phyloP scores from a whole-genome alignment of 805 yeast genomes.

The Yamadazyma paraphyllophila region DNA sequence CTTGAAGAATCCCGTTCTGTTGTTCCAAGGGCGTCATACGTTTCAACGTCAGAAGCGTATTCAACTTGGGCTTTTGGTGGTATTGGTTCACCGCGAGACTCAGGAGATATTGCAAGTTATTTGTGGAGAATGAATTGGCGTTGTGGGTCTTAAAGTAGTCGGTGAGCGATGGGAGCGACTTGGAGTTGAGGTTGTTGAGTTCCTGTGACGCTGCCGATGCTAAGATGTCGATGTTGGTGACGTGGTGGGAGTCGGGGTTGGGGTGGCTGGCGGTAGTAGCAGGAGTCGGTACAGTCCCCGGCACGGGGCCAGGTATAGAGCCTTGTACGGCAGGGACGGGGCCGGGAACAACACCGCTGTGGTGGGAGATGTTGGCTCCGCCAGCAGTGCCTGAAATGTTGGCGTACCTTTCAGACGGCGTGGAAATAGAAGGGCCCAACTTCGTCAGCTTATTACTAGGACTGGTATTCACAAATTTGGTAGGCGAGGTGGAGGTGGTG shows the following conservation, averaged over 20 bases:
- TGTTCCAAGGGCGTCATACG: conserved; percentile 57
- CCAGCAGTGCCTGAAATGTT: too few relatives aligned
- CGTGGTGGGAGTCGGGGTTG: neutral
- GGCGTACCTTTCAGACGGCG: too few relatives aligned
- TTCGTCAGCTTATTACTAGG: too few relatives aligned
- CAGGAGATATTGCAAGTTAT: conserved; percentile 24
- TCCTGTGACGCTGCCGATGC: conserved; percentile 59
- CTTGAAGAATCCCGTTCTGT: conserved; percentile 27
- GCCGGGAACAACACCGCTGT: neutral
- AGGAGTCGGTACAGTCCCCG: neutral
- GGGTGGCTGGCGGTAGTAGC: neutral
- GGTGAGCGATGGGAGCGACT: conserved; percentile 51
- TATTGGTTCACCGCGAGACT: conserved; percentile 21
- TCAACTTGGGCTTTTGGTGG: conserved; percentile 21
- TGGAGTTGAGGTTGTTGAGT: conserved; percentile 42
- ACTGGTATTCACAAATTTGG: too few relatives aligned
- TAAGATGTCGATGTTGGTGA: conserved; percentile 44
- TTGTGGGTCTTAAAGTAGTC: conserved; percentile 38
- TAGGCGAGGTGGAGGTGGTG: too few relatives aligned
- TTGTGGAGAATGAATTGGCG: conserved; percentile 16
- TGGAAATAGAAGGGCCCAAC: too few relatives aligned
- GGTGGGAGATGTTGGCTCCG: too few relatives aligned
- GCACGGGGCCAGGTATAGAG: neutral
- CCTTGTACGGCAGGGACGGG: neutral
- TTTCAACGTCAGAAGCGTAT: conserved; percentile 50